phyloP scores from a whole-genome alignment of 139 green algal genomes.

The Micractinium sp. region DNA sequence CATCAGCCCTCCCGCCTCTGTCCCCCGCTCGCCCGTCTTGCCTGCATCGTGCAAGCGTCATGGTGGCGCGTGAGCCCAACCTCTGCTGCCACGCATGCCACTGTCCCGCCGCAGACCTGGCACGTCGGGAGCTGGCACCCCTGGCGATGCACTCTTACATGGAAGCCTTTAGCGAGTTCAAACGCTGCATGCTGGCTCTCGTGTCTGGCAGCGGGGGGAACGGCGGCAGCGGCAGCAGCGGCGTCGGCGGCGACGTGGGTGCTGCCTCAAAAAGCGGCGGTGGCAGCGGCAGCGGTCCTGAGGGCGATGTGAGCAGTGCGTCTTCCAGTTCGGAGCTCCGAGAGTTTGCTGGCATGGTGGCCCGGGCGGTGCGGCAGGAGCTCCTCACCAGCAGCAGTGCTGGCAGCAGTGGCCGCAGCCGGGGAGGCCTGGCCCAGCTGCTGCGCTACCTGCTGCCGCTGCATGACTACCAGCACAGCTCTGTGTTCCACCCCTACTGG shows the following conservation, averaged over 20 bases:
- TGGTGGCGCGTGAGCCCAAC: neutral
- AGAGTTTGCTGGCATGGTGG: conserved; percentile 15
- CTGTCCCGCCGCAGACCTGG: neutral
- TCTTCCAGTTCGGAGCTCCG: neutral
- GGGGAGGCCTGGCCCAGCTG: neutral
- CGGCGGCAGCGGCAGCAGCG: too few relatives aligned
- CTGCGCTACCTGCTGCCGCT: conserved; percentile 36
- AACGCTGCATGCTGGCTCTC: conserved; percentile 10
- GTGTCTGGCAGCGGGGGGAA: neutral
- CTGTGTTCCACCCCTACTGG: conserved; percentile 22
- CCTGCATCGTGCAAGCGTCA: too few relatives aligned
- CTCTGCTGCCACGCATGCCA: neutral
- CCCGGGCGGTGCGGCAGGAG: neutral
- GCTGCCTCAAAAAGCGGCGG: neutral
- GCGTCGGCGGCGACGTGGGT: neutral
- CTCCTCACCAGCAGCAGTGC: neutral
- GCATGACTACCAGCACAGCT: conserved; percentile 20
- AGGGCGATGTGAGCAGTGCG: neutral
- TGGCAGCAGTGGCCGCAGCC: neutral
- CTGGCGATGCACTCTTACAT: conserved; percentile 21
- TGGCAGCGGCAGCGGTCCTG: neutral
- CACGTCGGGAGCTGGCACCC: conserved; percentile 4
- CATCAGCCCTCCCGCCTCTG: neutral
- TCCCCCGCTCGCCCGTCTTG: neutral
- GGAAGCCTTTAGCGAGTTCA: conserved; percentile 22